These are phyloP conservation scores for Heteromeles arbutifolia DNA, from an alignment of 306 rosid species.

Conservation along the genomic window DNA sequence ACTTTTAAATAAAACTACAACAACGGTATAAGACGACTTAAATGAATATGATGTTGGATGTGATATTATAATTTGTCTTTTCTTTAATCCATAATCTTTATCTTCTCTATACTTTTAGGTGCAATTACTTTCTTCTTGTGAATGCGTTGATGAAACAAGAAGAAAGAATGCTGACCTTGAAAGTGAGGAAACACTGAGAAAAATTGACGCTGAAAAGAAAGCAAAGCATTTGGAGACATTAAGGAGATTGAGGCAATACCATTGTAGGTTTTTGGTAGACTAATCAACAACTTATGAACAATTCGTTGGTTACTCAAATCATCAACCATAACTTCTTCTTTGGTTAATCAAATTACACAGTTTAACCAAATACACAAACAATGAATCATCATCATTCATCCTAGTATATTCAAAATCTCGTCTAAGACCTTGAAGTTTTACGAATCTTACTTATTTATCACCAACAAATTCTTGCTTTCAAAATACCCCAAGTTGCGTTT, in stretches of 20 bases:
- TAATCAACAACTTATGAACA: too few relatives aligned
- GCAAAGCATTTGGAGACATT: slow-evolving; percentile 61
- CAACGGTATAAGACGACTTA: too few relatives aligned
- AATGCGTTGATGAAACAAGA: slow-evolving; percentile 66
- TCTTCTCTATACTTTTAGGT: slow-evolving; percentile 35
- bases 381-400: neutral
- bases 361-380: neutral
- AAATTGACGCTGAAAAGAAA: slow-evolving; percentile 74
- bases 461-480: too few relatives aligned
- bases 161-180: slow-evolving; percentile 54
- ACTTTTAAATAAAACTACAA: too few relatives aligned
- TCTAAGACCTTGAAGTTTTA: neutral
- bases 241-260: slow-evolving; percentile 49
- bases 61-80: too few relatives aligned
- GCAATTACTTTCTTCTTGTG: slow-evolving; percentile 51
- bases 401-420: neutral
- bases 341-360: neutral
- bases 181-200: slow-evolving; percentile 65
- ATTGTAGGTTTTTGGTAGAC: too few relatives aligned
- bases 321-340: too few relatives aligned
- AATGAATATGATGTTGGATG: too few relatives aligned
- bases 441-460: neutral
- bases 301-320: too few relatives aligned
- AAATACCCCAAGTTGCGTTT: too few relatives aligned
- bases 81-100: too few relatives aligned